Evolutionary conservation across 208 protist genomes (phyloP).

Genomic region (Crithidia brevicula): DNA sequence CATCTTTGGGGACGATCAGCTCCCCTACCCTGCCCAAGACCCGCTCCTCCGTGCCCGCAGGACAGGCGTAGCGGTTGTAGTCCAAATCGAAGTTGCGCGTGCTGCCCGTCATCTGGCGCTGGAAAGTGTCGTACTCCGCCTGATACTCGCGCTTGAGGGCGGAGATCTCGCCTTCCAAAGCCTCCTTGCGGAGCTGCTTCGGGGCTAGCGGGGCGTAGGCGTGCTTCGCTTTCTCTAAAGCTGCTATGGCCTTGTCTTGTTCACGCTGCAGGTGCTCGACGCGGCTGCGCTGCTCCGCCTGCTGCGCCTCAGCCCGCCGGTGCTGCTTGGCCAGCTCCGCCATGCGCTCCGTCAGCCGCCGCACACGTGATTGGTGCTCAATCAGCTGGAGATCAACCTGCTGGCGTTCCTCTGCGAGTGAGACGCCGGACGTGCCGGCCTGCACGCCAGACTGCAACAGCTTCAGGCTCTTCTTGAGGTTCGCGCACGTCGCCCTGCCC

Average conservation of each 20-base stretch:
- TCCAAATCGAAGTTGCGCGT: constrained; percentile 70
- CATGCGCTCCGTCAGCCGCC: constrained; percentile 51
- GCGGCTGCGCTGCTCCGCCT: constrained; percentile 39
- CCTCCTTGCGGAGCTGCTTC: constrained; percentile 47
- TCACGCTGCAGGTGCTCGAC: constrained; percentile 41
- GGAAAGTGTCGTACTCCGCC: constrained; percentile 62
- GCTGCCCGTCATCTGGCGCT: constrained; percentile 49
- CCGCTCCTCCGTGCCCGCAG: constrained; percentile 41
- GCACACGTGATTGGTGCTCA: constrained; percentile 43
- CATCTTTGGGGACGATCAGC: constrained; percentile 88
- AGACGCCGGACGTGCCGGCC: constrained; percentile 76
- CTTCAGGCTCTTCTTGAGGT: constrained; percentile 74
- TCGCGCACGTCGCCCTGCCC: constrained; percentile 47
- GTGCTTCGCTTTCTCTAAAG: constrained; percentile 41
- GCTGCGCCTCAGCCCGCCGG: constrained; percentile 36
- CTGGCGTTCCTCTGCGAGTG: constrained; percentile 76
- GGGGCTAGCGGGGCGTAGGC: constrained; percentile 39
- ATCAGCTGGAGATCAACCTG: constrained; percentile 72
- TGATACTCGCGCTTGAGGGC: constrained; percentile 61
- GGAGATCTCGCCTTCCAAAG: constrained; percentile 44
- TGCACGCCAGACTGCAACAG: constrained; percentile 80
- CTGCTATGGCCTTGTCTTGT: constrained; percentile 30
- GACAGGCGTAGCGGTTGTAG: constrained; percentile 55
- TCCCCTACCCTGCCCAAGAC: constrained; percentile 95
- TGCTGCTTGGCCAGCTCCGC: constrained; percentile 61